Evolutionary conservation across 1,139 yeast genomes (phyloP).

Genomic region (Keqinozyma sinolaborantium): DNA sequence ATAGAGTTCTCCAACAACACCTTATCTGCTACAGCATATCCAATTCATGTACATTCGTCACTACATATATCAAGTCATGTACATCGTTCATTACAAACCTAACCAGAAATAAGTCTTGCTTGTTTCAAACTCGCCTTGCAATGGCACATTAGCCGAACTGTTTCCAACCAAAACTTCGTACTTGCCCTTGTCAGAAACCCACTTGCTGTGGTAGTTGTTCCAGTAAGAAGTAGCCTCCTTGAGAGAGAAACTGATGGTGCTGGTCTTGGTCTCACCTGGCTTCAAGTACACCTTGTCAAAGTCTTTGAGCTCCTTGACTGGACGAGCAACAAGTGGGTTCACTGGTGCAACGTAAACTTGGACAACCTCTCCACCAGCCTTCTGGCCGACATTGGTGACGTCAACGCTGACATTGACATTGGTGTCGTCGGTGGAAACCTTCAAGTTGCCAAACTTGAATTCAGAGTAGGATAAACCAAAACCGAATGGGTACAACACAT

Average conservation of each 20-base stretch:
- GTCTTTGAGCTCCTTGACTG: conserved; percentile 55
- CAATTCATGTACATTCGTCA: too few relatives aligned
- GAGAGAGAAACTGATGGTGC: conserved; percentile 28
- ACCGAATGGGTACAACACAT: conserved; percentile 57
- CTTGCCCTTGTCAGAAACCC: conserved; percentile 49
- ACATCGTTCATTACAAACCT: conserved; percentile 15
- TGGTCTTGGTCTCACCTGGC: conserved; percentile 38
- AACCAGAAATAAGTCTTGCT: conserved; percentile 20
- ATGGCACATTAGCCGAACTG: conserved; percentile 21
- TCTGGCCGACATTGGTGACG: conserved; percentile 40
- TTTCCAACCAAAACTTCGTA: conserved; percentile 48
- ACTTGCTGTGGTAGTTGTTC: conserved; percentile 44
- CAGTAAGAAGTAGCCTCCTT: conserved; percentile 55
- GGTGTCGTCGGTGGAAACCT: conserved; percentile 11
- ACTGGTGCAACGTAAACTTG: conserved; percentile 43
- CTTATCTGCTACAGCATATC: too few relatives aligned
- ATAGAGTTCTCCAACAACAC: too few relatives aligned
- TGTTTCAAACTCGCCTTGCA: conserved; percentile 32
- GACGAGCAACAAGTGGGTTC: conserved; percentile 42
- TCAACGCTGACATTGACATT: conserved; percentile 24
- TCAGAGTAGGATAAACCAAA: conserved; percentile 56
- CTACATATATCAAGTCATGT: too few relatives aligned
- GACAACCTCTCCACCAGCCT: conserved; percentile 42
- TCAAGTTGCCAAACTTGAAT: conserved; percentile 25
- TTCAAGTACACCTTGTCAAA: conserved; percentile 45